Evolutionary conservation across 176 grass and related monocot species (phyloP).

Genomic region (Areca catechu): DNA sequence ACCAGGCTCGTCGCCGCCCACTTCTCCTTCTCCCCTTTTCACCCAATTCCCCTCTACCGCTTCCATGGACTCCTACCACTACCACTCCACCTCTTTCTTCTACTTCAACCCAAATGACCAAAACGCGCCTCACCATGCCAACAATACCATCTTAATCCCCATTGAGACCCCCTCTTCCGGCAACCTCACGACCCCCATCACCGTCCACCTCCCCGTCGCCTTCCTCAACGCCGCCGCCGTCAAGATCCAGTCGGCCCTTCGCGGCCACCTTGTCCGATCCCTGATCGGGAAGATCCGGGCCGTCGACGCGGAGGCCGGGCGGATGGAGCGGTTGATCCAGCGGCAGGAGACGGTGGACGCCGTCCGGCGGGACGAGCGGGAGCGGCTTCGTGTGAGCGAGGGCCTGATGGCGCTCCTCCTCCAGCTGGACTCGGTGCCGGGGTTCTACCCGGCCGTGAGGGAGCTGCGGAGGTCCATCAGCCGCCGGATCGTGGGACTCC

Average conservation of each 20-base stretch:
- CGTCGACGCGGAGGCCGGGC: conserved; percentile 46
- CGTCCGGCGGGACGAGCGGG: conserved; percentile 51
- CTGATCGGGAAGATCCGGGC: conserved; percentile 36
- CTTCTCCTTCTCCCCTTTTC: neutral
- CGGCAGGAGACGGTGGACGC: conserved; percentile 86
- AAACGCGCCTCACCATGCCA: neutral
- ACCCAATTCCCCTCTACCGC: neutral
- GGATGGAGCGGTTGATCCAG: conserved; percentile 63
- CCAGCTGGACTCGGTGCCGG: conserved; percentile 71
- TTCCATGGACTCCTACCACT: conserved; percentile 26
- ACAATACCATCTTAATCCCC: conserved; percentile 39
- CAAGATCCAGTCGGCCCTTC: conserved; percentile 67
- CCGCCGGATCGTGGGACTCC: conserved; percentile 63
- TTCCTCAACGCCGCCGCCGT: conserved; percentile 25
- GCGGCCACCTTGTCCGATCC: conserved; percentile 44
- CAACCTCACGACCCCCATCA: neutral
- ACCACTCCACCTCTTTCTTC: conserved; percentile 30
- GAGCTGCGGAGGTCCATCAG: conserved; percentile 53
- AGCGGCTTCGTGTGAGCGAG: conserved; percentile 64
- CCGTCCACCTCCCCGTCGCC: conserved; percentile 10
- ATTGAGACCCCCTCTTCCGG: conserved; percentile 19
- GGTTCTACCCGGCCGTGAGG: conserved; percentile 62
- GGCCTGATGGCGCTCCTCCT: conserved; percentile 75
- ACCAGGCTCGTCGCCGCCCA: too few relatives aligned
- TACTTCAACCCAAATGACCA: conserved; percentile 28